These are phyloP conservation scores for Cylindrotheca fusiformis DNA, from an alignment of 108 stramenopile species.

Conservation along the genomic window DNA sequence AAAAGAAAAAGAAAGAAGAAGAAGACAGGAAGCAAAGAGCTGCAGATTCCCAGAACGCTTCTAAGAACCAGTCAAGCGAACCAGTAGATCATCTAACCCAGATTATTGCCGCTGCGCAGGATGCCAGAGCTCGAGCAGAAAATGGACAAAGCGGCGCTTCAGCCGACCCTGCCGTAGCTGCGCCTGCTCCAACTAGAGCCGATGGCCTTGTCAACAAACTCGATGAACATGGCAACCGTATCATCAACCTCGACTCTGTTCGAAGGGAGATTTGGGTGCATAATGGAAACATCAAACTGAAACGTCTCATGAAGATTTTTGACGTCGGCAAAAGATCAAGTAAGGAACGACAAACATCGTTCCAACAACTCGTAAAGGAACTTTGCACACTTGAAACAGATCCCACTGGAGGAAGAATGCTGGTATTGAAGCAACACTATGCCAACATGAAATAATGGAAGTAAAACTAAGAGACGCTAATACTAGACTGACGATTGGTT, in stretches of 20 bases:
- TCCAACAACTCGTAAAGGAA: conserved; percentile 63
- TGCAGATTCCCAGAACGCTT: conserved; percentile 10
- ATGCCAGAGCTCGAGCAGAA: conserved; percentile 40
- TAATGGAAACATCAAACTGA: conserved; percentile 68
- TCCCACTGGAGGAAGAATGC: conserved; percentile 57
- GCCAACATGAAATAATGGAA: conserved; percentile 23
- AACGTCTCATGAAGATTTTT: conserved; percentile 78
- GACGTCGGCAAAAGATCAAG: conserved; percentile 66
- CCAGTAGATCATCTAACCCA: conserved; percentile 44
- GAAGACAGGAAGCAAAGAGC: conserved; percentile 10
- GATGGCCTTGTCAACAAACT: conserved; percentile 28
- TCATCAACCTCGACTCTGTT: conserved; percentile 71
- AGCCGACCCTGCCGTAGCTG: conserved; percentile 16
- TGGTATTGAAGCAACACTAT: conserved; percentile 87
- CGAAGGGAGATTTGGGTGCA: conserved; percentile 83
- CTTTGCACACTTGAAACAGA: conserved; percentile 74
- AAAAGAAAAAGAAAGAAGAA: conserved; percentile 35
- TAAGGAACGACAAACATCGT: conserved; percentile 48
- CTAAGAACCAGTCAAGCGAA: conserved; percentile 7
- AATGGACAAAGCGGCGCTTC: too few species aligned
- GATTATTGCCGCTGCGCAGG: conserved; percentile 56
- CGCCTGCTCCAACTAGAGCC: conserved; percentile 14
- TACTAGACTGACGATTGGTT: too few species aligned
- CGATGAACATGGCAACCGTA: conserved; percentile 72
- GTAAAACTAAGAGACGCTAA: too few species aligned